Evolutionary conservation across 352 stramenopile species (phyloP).

Genomic region (Achlya hypogyna): DNA sequence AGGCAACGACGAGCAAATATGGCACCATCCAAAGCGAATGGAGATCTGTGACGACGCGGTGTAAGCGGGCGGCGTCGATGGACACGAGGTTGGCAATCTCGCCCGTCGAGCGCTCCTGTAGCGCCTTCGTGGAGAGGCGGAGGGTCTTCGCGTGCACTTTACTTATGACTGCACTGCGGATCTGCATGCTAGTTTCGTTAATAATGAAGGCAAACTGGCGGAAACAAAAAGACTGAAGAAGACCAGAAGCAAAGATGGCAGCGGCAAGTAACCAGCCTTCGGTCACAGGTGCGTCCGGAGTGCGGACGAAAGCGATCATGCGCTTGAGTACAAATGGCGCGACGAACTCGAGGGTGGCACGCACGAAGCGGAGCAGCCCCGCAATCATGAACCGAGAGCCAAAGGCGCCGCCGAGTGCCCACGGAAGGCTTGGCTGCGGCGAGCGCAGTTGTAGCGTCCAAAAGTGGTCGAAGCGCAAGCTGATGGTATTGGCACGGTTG

Average conservation of each 20-base stretch:
- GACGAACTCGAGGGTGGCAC: slow-evolving; percentile 1
- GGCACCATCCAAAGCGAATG: slow-evolving; percentile 84
- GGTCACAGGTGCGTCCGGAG: not conserved
- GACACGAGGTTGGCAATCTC: slow-evolving; percentile 97
- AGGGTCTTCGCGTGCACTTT: slow-evolving; percentile 73
- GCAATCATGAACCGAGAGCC: slow-evolving; percentile 10
- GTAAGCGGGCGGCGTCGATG: slow-evolving; percentile 92
- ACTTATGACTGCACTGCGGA: slow-evolving; percentile 50
- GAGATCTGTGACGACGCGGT: slow-evolving; percentile 93
- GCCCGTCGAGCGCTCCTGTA: slow-evolving; percentile 72
- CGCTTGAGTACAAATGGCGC: slow-evolving; percentile 11
- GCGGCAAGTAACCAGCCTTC: slow-evolving; percentile 8
- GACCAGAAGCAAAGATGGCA: slow-evolving; percentile 3
- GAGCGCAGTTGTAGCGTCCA: slow-evolving; percentile 27
- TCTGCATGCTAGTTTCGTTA: slow-evolving; percentile 26
- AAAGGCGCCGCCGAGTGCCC: slow-evolving; percentile 8
- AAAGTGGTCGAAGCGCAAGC: slow-evolving; percentile 31
- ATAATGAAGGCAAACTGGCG: slow-evolving; percentile 10
- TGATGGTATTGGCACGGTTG: slow-evolving; percentile 50
- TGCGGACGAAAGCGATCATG: slow-evolving; percentile 12
- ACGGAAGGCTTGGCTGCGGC: slow-evolving; percentile 37
- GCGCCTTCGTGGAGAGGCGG: slow-evolving; percentile 67
- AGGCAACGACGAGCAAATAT: slow-evolving; percentile 72
- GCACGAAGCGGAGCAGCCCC: slow-evolving; percentile 2
- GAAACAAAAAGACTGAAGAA: slow-evolving; percentile 16